Percentiles rank a stretch among this genome's conserved stretches.
Conservation (phyloP, 768 basidiomycete genomes). For the Candolleomyces eurysporus region DNA sequence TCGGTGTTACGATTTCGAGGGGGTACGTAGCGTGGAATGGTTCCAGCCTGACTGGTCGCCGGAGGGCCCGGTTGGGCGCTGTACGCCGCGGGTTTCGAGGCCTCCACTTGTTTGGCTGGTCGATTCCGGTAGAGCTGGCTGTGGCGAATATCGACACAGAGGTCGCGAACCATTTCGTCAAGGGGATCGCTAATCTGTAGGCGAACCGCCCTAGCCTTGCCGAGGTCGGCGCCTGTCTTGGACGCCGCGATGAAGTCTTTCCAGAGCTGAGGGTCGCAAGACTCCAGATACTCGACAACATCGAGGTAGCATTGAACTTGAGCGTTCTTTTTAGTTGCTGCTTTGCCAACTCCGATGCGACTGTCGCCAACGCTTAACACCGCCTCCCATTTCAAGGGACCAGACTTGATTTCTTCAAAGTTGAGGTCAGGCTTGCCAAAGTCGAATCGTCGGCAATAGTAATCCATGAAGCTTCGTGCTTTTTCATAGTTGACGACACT, state of each 20-base stretch:
- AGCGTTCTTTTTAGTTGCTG: slow-evolving; percentile 67
- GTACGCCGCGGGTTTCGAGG: too few species aligned
- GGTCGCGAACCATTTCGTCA: slow-evolving; percentile 67
- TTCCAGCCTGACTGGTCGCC: slow-evolving; percentile 7
- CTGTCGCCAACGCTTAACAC: slow-evolving; percentile 73
- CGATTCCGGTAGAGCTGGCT: slow-evolving; percentile 67
- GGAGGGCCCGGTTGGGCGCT: slow-evolving; percentile 8
- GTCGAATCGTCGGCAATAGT: slow-evolving; percentile 79
- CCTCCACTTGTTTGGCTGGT: slow-evolving; percentile 32
- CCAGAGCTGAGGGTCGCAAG: slow-evolving; percentile 83
- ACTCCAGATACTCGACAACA: slow-evolving; percentile 82
- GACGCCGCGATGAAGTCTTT: slow-evolving; percentile 58
- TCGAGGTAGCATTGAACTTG: slow-evolving; percentile 79
- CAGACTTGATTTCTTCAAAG: slow-evolving; percentile 34
- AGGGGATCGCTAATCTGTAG: slow-evolving; percentile 64
- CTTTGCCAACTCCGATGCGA: slow-evolving; percentile 79
- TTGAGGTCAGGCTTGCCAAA: slow-evolving; percentile 74
- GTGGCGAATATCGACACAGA: slow-evolving; percentile 63
- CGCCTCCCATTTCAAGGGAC: slow-evolving; percentile 60
- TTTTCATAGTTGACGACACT: slow-evolving; percentile 62
- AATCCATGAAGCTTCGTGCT: slow-evolving; percentile 91
- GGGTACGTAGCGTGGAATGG: slow-evolving; percentile 5
- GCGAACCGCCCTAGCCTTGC: slow-evolving; percentile 65
- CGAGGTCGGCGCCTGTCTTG: slow-evolving; percentile 65
- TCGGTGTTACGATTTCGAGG: slow-evolving; percentile 8